Percentiles rank a stretch among this genome's conserved stretches.
Conservation (phyloP, 73 alveolate genomes). For the Blepharisma japonicum region DNA sequence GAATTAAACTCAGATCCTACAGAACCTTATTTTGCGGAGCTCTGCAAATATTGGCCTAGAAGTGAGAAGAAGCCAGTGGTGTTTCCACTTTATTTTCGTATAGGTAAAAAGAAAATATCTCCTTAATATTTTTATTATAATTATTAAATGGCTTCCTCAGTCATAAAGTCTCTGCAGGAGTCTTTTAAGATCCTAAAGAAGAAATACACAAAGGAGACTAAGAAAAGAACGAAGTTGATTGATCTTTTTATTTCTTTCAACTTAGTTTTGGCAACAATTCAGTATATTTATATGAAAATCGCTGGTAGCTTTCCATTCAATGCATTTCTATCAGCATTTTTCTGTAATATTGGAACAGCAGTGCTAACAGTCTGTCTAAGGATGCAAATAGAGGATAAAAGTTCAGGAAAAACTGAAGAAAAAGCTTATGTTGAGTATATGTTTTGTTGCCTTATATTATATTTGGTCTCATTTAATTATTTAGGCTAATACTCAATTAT, state of each 20-base stretch:
- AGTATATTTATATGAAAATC: slow-evolving; percentile 10
- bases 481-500: neutral
- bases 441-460: neutral
- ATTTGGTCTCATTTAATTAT: slow-evolving; percentile 13
- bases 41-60: too few species aligned
- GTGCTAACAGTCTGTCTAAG: neutral
- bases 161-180: too few species aligned
- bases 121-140: too few species aligned
- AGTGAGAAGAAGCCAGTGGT: too few species aligned
- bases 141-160: too few species aligned
- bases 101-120: too few species aligned
- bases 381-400: slow-evolving; percentile 4
- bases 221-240: neutral
- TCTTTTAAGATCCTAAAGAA: neutral
- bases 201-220: neutral
- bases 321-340: slow-evolving; percentile 22
- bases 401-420: slow-evolving; percentile 6
- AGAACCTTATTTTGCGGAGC: too few species aligned
- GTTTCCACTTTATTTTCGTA: too few species aligned
- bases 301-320: slow-evolving; percentile 28
- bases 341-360: slow-evolving; percentile 17
- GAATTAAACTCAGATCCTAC: too few species aligned
- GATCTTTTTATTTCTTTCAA: slow-evolving; percentile 16
- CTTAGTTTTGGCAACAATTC: neutral
- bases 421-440: slow-evolving; percentile 15